phyloP scores from a whole-genome alignment of 257 asterid genomes.

The Nicotiana tabacum region DNA sequence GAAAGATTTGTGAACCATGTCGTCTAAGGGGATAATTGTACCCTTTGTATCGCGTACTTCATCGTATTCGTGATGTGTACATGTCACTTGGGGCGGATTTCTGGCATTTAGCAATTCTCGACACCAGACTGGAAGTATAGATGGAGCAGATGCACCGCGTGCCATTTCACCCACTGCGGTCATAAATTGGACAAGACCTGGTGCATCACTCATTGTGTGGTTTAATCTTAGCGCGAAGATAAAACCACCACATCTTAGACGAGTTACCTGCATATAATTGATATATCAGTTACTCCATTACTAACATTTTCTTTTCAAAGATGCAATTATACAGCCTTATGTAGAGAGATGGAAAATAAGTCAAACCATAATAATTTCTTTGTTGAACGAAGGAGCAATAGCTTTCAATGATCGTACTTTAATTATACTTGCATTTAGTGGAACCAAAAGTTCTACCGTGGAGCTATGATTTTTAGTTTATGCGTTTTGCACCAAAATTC shows the following conservation, averaged over 20 bases:
- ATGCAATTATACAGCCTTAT: too few species aligned
- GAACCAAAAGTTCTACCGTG: too few species aligned
- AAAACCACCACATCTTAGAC: conserved; percentile 60
- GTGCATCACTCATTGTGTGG: conserved; percentile 63
- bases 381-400: too few species aligned
- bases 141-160: conserved; percentile 39
- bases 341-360: too few species aligned
- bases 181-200: conserved; percentile 63
- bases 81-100: conserved; percentile 33
- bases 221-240: conserved; percentile 54
- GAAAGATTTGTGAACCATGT: conserved; percentile 44
- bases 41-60: conserved; percentile 38
- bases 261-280: conserved; percentile 47
- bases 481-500: too few species aligned
- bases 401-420: too few species aligned
- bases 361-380: too few species aligned
- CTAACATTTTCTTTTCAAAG: too few species aligned
- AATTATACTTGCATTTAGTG: too few species aligned
- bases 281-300: not conserved
- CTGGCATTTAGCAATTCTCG: conserved; percentile 49
- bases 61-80: conserved; percentile 51
- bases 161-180: conserved; percentile 57
- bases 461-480: too few species aligned
- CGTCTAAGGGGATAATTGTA: conserved; percentile 36
- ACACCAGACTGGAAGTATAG: conserved; percentile 50